Evolutionary conservation across 176 grass and related monocot species (phyloP).

Genomic region (Triticum urartu): DNA sequence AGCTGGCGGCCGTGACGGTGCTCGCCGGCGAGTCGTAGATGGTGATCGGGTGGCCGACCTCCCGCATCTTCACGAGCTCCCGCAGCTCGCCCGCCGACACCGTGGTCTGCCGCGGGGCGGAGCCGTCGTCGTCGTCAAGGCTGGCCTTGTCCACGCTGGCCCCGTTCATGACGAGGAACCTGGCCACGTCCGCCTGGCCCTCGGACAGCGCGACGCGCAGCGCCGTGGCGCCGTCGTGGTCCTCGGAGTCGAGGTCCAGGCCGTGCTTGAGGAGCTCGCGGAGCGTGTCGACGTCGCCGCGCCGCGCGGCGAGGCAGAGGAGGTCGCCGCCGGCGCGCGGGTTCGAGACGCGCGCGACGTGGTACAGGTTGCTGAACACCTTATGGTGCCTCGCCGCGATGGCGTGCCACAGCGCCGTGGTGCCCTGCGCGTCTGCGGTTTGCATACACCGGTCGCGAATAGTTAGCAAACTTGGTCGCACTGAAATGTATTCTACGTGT

Average conservation of each 20-base stretch:
- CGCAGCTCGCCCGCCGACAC: slow-evolving; percentile 37
- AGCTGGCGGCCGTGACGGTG: neutral
- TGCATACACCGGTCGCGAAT: neutral
- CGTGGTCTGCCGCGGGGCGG: neutral
- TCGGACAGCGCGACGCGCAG: slow-evolving; percentile 59
- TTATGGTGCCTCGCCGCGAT: slow-evolving; percentile 66
- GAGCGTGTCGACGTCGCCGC: slow-evolving; percentile 57
- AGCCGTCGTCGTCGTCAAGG: neutral
- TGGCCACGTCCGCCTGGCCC: slow-evolving; percentile 48
- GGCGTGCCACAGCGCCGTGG: slow-evolving; percentile 79
- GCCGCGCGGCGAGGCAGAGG: slow-evolving; percentile 62
- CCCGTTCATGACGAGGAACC: slow-evolving; percentile 64
- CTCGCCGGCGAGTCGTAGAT: slow-evolving; percentile 29
- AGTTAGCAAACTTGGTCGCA: neutral
- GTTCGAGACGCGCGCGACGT: slow-evolving; percentile 45
- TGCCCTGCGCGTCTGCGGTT: slow-evolving; percentile 44
- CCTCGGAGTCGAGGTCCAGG: slow-evolving; percentile 55
- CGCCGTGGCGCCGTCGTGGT: slow-evolving; percentile 62
- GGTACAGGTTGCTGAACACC: slow-evolving; percentile 85
- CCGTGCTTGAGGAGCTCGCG: slow-evolving; percentile 80
- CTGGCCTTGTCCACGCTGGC: slow-evolving; percentile 55
- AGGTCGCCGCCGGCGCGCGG: slow-evolving; percentile 62
- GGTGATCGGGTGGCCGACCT: slow-evolving; percentile 50
- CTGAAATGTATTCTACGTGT: neutral
- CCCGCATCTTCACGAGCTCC: slow-evolving; percentile 48